phyloP scores from a whole-genome alignment of 1,284 basidiomycete species.

The Calocybe gambosa region DNA sequence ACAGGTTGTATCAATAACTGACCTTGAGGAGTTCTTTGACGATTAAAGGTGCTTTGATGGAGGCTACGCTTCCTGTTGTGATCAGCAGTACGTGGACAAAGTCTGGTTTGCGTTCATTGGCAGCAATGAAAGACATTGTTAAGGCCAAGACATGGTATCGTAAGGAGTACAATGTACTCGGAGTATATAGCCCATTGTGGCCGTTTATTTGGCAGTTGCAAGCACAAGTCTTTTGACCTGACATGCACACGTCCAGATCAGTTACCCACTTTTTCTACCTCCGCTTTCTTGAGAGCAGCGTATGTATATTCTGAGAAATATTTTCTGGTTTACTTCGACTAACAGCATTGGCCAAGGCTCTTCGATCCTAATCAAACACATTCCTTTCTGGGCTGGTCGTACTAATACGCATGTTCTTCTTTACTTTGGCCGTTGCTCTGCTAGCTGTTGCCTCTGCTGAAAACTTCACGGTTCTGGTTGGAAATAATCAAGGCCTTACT shows the following conservation, averaged over 20 bases:
- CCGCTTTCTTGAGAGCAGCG: constrained; percentile 9
- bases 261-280: background rate
- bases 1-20: constrained; percentile 23
- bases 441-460: constrained; percentile 34
- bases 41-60: constrained; percentile 89
- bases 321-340: background rate
- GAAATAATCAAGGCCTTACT: constrained; percentile 33
- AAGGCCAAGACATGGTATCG: constrained; percentile 2
- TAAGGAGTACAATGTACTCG: background rate
- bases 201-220: background rate
- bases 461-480: constrained; percentile 39
- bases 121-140: constrained; percentile 35
- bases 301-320: background rate
- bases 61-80: constrained; percentile 90
- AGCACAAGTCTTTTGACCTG: too few relatives aligned
- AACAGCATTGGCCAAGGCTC: constrained; percentile 5
- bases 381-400: constrained; percentile 2
- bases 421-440: constrained; percentile 38
- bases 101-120: constrained; percentile 36
- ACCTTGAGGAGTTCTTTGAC: constrained; percentile 72
- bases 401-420: constrained; percentile 35
- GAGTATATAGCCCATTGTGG: background rate
- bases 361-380: constrained; percentile 7
- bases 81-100: constrained; percentile 75
- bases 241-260: background rate